A percentile compares a stretch with the other conserved stretches of the same genome.
These are phyloP conservation scores for Ustilago shanxiensis DNA, from an alignment of 1,284 basidiomycete genomes.

Conservation along the genomic window DNA sequence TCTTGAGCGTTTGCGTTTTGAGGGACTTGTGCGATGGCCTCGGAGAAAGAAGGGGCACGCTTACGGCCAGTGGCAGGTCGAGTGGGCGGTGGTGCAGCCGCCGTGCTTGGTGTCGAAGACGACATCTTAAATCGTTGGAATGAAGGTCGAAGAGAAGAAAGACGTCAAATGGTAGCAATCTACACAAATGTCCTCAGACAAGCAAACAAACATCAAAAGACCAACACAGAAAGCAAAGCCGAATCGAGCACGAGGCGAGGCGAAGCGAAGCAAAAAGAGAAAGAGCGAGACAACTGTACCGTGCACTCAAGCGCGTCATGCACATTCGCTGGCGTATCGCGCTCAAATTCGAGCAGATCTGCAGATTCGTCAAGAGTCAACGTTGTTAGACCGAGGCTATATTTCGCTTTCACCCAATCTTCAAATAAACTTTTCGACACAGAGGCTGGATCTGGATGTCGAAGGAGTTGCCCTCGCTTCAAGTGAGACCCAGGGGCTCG, in stretches of 20 bases:
- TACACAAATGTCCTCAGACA: too few relatives aligned
- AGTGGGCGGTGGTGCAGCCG: slow-evolving; percentile 44
- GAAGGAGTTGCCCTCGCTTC: neutral
- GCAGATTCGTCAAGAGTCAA: neutral
- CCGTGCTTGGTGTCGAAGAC: slow-evolving; percentile 16
- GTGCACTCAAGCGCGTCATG: neutral
- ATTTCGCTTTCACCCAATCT: neutral
- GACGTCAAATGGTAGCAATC: too few relatives aligned
- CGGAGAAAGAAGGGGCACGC: slow-evolving; percentile 48
- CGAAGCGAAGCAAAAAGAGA: too few relatives aligned
- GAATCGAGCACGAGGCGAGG: neutral
- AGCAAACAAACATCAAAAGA: slow-evolving; percentile 4
- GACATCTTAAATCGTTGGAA: slow-evolving; percentile 3
- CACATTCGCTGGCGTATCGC: slow-evolving; percentile 2
- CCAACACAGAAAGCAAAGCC: neutral
- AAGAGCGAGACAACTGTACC: neutral
- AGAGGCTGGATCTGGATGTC: neutral
- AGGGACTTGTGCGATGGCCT: slow-evolving; percentile 44
- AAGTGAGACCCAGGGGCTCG: neutral
- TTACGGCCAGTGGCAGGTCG: slow-evolving; percentile 35
- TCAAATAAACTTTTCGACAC: too few relatives aligned
- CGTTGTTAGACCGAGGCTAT: neutral
- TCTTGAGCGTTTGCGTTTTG: slow-evolving; percentile 53
- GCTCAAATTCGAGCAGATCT: neutral
- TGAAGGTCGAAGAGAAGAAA: slow-evolving; percentile 4